Base-by-base conservation (phyloP, 495 filamentous ascomycete species). In the Parachaetomium inaequale region DNA sequence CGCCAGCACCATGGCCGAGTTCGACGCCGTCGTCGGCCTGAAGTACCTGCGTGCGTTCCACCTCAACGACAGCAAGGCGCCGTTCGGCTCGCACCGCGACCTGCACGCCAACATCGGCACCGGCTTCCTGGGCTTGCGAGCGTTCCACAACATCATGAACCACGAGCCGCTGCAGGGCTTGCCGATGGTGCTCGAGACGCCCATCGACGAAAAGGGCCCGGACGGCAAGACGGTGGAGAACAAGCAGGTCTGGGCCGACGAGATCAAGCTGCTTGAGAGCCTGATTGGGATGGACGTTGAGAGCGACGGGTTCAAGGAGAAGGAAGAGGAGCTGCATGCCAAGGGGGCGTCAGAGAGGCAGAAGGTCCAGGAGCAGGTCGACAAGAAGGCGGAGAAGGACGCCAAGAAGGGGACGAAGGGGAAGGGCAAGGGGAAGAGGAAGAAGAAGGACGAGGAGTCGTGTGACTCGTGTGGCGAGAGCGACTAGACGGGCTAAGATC, bases 161-260 rank as follows among this genome's bases (percentile, higher is more conserved):
- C 86, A 91, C 72, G 77, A 75, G 36, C 78, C 84, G 0, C 88
- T 98, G 43, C 82, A 91, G 67, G 85, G 84, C 12, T 66, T 98
- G 54, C 94, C 94, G 4, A 91, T 98, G 87, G 84, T 98, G 7
- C 80, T 98, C 19, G 94, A 98, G 76, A 98, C 94, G 42, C 94
- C 94, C 17, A 93, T 96, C 67, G 89, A 95, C 49, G 80, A 83
- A 32, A 82, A 78, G 57, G 80, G 79, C 8, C 65, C 76, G 11
- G 73, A 82, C 64, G 82, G 81, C 5, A 85, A 84, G 69, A 72
- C 73, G 34, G 76, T 86, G 34, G 84, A 90, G 45, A 91, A 96
- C 66, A 88, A 85, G 63, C 78, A 81, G 31, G 80, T 92, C 10
- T 94, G 91, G 91, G 90, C 90, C 3, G 79, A 85, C 50, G 91